Evolutionary conservation across 2,329 filamentous ascomycete species (phyloP).

Genomic region (Aspergillus terreus): DNA sequence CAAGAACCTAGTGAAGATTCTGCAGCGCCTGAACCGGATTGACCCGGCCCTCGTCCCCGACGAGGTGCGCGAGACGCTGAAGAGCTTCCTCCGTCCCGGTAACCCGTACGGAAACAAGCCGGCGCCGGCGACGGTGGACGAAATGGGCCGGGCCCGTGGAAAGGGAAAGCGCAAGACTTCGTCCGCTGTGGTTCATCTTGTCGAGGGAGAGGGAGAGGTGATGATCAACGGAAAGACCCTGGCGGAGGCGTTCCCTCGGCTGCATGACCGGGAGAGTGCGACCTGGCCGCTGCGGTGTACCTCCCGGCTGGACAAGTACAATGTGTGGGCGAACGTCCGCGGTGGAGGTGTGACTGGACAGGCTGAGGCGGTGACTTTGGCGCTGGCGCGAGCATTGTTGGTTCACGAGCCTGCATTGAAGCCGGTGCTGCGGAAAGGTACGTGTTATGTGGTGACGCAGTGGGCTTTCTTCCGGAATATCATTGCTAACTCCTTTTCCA

Average conservation of each 20-base stretch:
- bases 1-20: constrained; percentile 68
- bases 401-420: constrained; percentile 92
- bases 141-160: constrained; percentile 72
- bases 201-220: constrained; percentile 89
- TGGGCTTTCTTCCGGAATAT: not conserved
- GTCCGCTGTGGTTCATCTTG: constrained; percentile 77
- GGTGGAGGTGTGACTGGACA: constrained; percentile 94
- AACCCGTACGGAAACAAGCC: constrained; percentile 65
- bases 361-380: constrained; percentile 89
- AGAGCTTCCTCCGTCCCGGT: constrained; percentile 69
- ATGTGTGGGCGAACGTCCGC: constrained; percentile 79
- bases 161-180: constrained; percentile 86
- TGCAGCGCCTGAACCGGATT: constrained; percentile 80
- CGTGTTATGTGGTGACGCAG: constrained; percentile 37
- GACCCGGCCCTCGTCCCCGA: constrained; percentile 71
- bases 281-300: constrained; percentile 86
- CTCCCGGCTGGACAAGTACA: constrained; percentile 88
- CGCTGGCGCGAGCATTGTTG: constrained; percentile 79
- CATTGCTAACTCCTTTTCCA: constrained; percentile 42
- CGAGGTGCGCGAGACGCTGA: constrained; percentile 63
- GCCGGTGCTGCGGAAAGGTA: constrained; percentile 81
- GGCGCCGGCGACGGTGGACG: constrained; percentile 65
- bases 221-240: constrained; percentile 87
- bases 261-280: constrained; percentile 93
- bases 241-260: constrained; percentile 72